phyloP scores from a whole-genome alignment of 805 yeast genomes.

The Saccharomycopsis olivae region DNA sequence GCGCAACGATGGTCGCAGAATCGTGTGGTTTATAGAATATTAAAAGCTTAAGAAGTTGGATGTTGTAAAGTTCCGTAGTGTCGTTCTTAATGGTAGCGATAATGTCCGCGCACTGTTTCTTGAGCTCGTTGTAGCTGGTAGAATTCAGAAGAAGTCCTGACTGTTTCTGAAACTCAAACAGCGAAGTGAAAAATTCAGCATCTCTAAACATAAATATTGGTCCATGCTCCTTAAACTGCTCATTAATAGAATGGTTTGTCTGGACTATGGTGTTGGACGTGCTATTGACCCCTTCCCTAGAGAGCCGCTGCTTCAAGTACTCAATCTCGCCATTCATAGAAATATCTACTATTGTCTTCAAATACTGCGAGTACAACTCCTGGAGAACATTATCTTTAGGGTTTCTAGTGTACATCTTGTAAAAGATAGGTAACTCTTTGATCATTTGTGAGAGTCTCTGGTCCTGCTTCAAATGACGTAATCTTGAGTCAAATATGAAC shows the following conservation, averaged over 20 bases:
- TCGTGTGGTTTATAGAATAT: conserved; percentile 7
- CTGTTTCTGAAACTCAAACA: neutral
- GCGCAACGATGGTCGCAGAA: too few relatives aligned
- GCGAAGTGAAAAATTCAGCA: neutral
- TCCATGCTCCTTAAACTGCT: neutral
- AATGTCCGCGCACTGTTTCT: neutral
- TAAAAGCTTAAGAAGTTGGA: conserved; percentile 5
- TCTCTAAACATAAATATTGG: conserved; percentile 7
- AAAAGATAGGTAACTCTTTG: conserved; percentile 12
- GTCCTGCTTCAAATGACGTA: conserved; percentile 20
- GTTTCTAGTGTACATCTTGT: conserved; percentile 1
- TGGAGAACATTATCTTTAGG: neutral
- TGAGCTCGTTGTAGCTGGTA: neutral
- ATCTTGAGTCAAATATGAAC: conserved; percentile 5
- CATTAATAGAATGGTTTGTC: neutral
- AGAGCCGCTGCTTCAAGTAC: too few relatives aligned
- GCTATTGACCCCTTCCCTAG: neutral
- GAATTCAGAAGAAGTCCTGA: neutral
- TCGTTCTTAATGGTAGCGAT: neutral
- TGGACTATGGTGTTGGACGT: neutral
- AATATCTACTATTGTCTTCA: conserved; percentile 4
- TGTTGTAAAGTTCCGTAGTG: conserved; percentile 1
- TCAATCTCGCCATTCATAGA: conserved; percentile 3
- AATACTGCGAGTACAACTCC: conserved; percentile 3
- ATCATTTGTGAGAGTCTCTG: conserved; percentile 13